Evolutionary conservation across 371 early-diverging fungal genomes (phyloP).

Genomic region (Mortierella sp.): DNA sequence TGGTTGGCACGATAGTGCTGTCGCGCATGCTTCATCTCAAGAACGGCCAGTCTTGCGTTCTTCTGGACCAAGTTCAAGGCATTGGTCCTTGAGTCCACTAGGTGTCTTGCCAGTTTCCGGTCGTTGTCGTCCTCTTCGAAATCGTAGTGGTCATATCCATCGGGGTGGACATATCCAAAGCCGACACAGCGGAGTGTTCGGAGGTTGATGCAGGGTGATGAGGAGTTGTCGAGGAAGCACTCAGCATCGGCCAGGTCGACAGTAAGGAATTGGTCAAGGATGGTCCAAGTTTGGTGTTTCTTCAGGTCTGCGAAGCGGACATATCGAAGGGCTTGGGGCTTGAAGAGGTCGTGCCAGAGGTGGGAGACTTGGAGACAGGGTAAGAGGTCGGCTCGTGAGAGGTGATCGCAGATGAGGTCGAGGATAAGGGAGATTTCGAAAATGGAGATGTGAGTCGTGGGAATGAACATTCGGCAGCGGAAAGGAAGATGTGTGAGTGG

Average conservation of each 20-base stretch:
- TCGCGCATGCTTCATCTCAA: not conserved
- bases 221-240: conserved; percentile 1
- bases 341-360: conserved; percentile 4
- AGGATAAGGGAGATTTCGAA: not conserved
- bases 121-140: not conserved
- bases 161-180: not conserved
- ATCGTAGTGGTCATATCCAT: not conserved
- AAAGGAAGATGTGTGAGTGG: not conserved
- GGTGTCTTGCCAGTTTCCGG: not conserved
- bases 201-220: conserved; percentile 2
- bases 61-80: not conserved
- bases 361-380: conserved; percentile 13
- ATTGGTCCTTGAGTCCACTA: not conserved
- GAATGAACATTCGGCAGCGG: not conserved
- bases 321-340: not conserved
- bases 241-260: not conserved
- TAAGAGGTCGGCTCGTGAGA: not conserved
- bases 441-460: not conserved
- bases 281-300: not conserved
- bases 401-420: conserved; percentile 6
- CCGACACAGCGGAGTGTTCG: not conserved
- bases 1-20: not conserved
- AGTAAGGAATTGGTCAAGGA: not conserved
- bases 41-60: not conserved
- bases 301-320: not conserved